Evolutionary conservation across 805 yeast species (phyloP).

Genomic region (Lachancea quebecensis): DNA sequence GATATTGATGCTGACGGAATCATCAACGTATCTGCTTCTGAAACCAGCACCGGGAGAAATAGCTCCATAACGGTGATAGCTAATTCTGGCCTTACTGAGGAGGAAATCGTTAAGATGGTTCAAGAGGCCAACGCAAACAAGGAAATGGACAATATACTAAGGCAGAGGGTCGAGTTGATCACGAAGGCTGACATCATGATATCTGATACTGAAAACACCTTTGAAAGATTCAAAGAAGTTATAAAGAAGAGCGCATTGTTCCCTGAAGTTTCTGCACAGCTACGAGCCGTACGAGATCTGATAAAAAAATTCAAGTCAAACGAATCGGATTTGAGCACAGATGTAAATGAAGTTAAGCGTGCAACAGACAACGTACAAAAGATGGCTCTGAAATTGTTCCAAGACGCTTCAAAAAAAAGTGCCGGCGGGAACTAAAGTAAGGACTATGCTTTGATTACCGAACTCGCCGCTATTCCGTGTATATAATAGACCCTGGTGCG

Average conservation of each 20-base stretch:
- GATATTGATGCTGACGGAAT: slow-evolving; percentile 80
- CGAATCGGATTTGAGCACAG: slow-evolving; percentile 41
- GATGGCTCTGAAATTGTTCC: slow-evolving; percentile 62
- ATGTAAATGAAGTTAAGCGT: slow-evolving; percentile 50
- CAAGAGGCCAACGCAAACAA: slow-evolving; percentile 60
- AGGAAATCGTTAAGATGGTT: slow-evolving; percentile 57
- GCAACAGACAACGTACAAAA: slow-evolving; percentile 66
- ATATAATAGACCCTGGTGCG: neutral
- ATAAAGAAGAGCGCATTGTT: slow-evolving; percentile 43
- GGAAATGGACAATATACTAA: slow-evolving; percentile 51
- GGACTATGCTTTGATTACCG: too few relatives aligned
- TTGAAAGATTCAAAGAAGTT: slow-evolving; percentile 50
- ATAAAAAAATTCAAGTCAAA: slow-evolving; percentile 49
- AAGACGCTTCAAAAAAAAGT: slow-evolving; percentile 26
- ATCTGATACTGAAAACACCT: slow-evolving; percentile 80
- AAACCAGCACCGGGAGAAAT: slow-evolving; percentile 67
- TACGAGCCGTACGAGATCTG: slow-evolving; percentile 38
- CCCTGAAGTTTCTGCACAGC: slow-evolving; percentile 36
- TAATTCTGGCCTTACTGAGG: slow-evolving; percentile 60
- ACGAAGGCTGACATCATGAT: slow-evolving; percentile 69
- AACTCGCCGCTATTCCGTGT: neutral
- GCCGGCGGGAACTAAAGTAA: neutral
- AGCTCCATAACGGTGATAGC: slow-evolving; percentile 63
- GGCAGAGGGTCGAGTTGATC: slow-evolving; percentile 60
- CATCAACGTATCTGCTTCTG: slow-evolving; percentile 75